phyloP scores from a whole-genome alignment of 2,329 filamentous ascomycete genomes.

The Arthrobotrys iridis region DNA sequence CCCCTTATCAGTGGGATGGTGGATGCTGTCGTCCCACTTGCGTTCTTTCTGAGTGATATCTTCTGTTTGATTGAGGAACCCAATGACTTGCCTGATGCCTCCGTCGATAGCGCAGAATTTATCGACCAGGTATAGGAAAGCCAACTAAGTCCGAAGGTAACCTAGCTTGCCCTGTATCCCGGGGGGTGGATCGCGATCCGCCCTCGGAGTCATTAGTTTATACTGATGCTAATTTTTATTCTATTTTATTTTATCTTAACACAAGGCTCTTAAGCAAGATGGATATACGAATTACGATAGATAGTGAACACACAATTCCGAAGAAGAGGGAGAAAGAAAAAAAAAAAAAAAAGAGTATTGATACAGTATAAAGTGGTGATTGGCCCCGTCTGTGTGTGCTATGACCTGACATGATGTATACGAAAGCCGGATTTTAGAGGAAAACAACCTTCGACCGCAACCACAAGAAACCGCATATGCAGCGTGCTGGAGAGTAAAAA shows the following conservation, averaged over 20 bases:
- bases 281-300: not conserved
- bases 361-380: constrained; percentile 20
- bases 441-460: not conserved
- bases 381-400: constrained; percentile 1
- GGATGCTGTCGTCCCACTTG: constrained; percentile 1
- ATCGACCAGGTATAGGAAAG: constrained; percentile 28
- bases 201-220: not conserved
- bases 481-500: not conserved
- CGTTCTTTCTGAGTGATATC: constrained; percentile 19
- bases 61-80: constrained; percentile 24
- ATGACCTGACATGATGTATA: not conserved
- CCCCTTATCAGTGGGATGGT: constrained; percentile 42
- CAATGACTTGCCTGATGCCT: constrained; percentile 2
- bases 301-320: not conserved
- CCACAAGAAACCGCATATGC: constrained; percentile 4
- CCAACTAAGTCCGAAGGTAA: constrained; percentile 22
- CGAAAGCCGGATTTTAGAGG: constrained; percentile 2
- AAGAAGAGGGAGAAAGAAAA: too few species aligned
- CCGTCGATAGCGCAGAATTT: constrained; percentile 30
- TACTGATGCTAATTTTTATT: not conserved
- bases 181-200: constrained; percentile 52
- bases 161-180: constrained; percentile 12
- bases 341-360: constrained; percentile 1
- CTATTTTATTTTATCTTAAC: constrained; percentile 13
- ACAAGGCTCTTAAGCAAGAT: constrained; percentile 1